These are phyloP conservation scores for Verticillium nonalfalfae DNA, from an alignment of 2,329 filamentous ascomycete species.

Conservation along the genomic window DNA sequence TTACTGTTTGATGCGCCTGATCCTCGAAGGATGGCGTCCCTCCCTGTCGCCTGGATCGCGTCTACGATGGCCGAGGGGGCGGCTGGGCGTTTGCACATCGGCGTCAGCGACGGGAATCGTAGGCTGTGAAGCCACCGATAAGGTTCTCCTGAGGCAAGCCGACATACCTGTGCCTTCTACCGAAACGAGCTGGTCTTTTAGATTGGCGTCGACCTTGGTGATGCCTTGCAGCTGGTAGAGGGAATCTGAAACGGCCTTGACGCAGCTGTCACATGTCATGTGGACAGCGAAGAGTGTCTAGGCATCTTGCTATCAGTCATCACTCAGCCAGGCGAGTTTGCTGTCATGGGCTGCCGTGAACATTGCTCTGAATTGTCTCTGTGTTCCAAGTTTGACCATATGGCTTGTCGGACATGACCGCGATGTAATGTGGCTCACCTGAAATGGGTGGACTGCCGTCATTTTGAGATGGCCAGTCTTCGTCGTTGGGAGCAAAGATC, in stretches of 20 bases:
- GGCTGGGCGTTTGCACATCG: constrained; percentile 34
- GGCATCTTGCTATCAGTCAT: constrained; percentile 25
- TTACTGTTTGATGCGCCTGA: constrained; percentile 79
- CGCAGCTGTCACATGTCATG: constrained; percentile 83
- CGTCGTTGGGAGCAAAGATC: constrained; percentile 6
- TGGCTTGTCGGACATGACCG: neutral
- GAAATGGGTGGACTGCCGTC: constrained; percentile 16
- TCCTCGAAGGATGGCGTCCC: constrained; percentile 90
- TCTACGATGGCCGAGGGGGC: constrained; percentile 84
- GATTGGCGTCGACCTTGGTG: constrained; percentile 72
- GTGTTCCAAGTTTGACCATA: neutral
- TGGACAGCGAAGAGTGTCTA: constrained; percentile 94
- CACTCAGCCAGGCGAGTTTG: no score
- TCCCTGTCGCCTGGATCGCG: constrained; percentile 82
- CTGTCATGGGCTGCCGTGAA: neutral
- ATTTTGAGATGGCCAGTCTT: constrained; percentile 11
- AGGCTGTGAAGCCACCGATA: neutral
- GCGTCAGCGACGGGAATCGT: neutral
- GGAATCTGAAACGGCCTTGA: constrained; percentile 77
- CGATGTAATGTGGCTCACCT: constrained; percentile 7
- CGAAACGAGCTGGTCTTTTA: constrained; percentile 76
- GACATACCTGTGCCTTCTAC: constrained; percentile 72
- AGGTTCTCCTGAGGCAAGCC: neutral
- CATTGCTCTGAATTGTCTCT: neutral
- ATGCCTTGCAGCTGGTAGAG: constrained; percentile 75